These are phyloP conservation scores for Alternaria sp. DNA, from an alignment of 2,329 filamentous ascomycete genomes.

Conservation along the genomic window DNA sequence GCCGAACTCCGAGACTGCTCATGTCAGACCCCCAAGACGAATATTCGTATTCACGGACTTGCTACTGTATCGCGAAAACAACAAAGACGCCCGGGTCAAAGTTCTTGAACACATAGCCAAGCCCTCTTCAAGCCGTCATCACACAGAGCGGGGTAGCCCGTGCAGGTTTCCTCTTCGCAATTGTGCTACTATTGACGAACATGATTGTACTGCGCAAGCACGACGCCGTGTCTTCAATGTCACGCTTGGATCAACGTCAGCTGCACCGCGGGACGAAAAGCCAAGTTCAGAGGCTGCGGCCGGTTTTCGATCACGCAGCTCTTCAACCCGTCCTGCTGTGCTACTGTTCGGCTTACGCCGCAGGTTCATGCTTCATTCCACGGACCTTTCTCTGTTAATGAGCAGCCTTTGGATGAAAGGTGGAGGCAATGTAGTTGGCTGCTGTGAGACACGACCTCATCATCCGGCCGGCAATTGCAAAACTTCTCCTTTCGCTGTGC, in stretches of 20 bases:
- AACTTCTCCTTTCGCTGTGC: background rate
- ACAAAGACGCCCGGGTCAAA: background rate
- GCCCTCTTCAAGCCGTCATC: slow-evolving; percentile 1
- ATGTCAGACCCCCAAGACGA: background rate
- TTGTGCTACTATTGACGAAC: slow-evolving; percentile 16
- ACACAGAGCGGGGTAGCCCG: slow-evolving; percentile 11
- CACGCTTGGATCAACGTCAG: slow-evolving; percentile 16
- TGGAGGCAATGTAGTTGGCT: background rate
- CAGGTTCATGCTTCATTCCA: background rate
- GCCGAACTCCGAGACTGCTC: background rate
- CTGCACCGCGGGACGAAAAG: slow-evolving; percentile 11
- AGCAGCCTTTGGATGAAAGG: background rate
- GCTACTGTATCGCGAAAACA: background rate
- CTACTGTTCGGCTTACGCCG: slow-evolving; percentile 2
- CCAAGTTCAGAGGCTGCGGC: background rate
- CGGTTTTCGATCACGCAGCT: slow-evolving; percentile 10
- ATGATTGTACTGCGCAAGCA: slow-evolving; percentile 3
- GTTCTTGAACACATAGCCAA: background rate
- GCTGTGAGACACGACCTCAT: background rate
- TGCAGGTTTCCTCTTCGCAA: slow-evolving; percentile 1
- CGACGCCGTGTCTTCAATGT: slow-evolving; percentile 8
- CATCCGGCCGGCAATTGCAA: background rate
- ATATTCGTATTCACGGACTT: background rate
- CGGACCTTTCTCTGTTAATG: background rate
- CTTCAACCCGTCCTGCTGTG: background rate